These are phyloP conservation scores for Epichloe gansuensis DNA, from an alignment of 2,329 filamentous ascomycete species.

Conservation along the genomic window DNA sequence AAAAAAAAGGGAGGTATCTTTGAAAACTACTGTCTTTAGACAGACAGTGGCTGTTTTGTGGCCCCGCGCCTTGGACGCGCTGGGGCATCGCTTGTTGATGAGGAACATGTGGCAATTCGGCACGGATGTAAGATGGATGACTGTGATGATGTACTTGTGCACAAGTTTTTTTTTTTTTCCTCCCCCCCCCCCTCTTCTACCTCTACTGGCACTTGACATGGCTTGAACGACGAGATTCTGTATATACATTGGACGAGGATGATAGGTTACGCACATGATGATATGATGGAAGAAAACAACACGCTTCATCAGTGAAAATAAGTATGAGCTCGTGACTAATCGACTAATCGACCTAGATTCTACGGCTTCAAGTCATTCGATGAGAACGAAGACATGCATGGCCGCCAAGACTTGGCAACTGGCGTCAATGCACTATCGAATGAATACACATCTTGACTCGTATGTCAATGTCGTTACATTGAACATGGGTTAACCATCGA, in stretches of 20 bases:
- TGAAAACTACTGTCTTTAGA: too few relatives aligned
- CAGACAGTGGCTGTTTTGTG: background rate
- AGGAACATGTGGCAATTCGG: background rate
- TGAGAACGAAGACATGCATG: too few relatives aligned
- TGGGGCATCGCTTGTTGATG: background rate
- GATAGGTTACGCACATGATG: slow-evolving; percentile 2
- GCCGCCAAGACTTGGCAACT: too few relatives aligned
- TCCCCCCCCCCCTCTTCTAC: background rate
- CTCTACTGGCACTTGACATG: background rate
- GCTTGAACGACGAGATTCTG: background rate
- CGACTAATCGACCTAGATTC: too few relatives aligned
- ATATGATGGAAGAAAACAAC: background rate
- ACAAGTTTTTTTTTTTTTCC: background rate
- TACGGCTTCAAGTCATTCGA: too few relatives aligned
- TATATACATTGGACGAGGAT: background rate
- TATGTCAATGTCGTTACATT: too few relatives aligned
- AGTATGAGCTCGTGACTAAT: too few relatives aligned
- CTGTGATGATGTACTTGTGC: background rate
- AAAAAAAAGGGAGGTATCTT: too few relatives aligned
- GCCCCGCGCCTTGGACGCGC: background rate
- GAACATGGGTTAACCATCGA: too few relatives aligned
- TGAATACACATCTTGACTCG: too few relatives aligned
- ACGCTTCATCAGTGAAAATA: too few relatives aligned
- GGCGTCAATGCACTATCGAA: too few relatives aligned
- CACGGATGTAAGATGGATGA: background rate